Evolutionary conservation across 805 yeast genomes (phyloP), one percentile per base, ranked within the genome.

Genomic region (Myxozyma monticola): DNA sequence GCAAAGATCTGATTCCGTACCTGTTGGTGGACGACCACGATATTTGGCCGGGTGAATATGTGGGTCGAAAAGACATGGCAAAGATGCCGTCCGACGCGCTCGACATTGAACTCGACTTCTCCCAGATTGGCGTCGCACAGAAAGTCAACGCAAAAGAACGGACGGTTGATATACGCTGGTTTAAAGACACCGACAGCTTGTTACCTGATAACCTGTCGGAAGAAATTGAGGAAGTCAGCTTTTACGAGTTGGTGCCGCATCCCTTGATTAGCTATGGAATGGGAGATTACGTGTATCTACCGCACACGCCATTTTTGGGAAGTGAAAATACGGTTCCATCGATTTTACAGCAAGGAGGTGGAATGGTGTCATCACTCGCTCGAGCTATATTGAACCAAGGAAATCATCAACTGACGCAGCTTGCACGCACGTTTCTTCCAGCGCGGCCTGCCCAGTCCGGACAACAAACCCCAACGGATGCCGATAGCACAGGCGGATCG

Each of bases 41-140:
- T 10, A 31, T 55, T 18, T 55, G 57, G 54, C 59, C 59, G 4
- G 57, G 57, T 20, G 54, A 48, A 25, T 55, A 48, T 22, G 54
- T 55, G 17, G 57, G 49, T 5, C 37, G 49, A 14, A 54, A 47
- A 34, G 45, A 50, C 24, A 40, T 29, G 30, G 29, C 38, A 12
- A 29, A 31, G 39, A 31, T 24, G 9, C 14, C 37, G 3, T 7
- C 47, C 8, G 35, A 37, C 2, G 21, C 18, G 10, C 39, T 10
- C 26, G 54, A 47, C 20, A 24, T 39, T 4, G 54, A 53, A 12
- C 35, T 41, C n/a, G 45, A 55, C 21, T 40, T 34, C 31, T n/a
- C 45, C n/a, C 48, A 55, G 29, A 45, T 55, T 25, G 59, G 59
- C 8, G 58, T 55, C 17, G 58, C 43, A 4, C 59, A 55, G 18